Base-by-base conservation (phyloP, 208 protist genomes). In the Acanthamoeba castellanii region DNA sequence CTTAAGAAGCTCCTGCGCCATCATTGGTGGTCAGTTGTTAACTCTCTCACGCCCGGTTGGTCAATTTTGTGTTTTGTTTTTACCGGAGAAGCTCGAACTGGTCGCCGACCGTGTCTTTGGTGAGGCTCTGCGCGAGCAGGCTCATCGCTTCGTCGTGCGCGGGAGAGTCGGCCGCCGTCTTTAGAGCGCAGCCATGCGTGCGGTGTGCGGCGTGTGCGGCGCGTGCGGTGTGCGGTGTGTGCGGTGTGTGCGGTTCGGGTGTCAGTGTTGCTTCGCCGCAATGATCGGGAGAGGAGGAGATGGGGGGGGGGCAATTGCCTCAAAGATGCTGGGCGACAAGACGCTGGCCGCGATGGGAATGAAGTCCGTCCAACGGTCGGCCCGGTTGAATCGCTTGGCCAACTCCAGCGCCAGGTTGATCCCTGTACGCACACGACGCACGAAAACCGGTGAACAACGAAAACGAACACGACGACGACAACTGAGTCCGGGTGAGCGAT, bases 61-160 rank as follows among this genome's bases (percentile, higher is more conserved):
- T 50, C 61, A 1, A 27, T 7, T 11, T 0, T n/a, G 27, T 9
- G 1, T 45, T 42, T 42, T 42, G 37, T 45, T 45, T 45, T 13
- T 87, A 59, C 78, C 78, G 16, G 50, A 87, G 78, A 14, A 87
- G 78, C 47, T 87, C 50, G 45, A 87, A 87, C 45, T 87, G 78
- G 45, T 87, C 78, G 34, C 16, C 30, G 22, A 59, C 78, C 16
- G 45, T 87, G 25, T 87, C 47, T 0, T 87, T 87, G n/a, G 13
- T 87, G 22, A 87, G 45, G 50, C 45, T 11, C 45, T 87, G 78
- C 16, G 78, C 78, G 47, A 87, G 78, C 50, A 61, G 45, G 14
- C 2, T 59, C 78, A 87, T 50, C 16, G 45, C 78, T 52, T 87
- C 78, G 13, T 16, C 22, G n/a, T 87, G 45, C n/a, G 16, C 25